Conservation (phyloP, 495 filamentous ascomycete species). For the Podospora didyma region DNA sequence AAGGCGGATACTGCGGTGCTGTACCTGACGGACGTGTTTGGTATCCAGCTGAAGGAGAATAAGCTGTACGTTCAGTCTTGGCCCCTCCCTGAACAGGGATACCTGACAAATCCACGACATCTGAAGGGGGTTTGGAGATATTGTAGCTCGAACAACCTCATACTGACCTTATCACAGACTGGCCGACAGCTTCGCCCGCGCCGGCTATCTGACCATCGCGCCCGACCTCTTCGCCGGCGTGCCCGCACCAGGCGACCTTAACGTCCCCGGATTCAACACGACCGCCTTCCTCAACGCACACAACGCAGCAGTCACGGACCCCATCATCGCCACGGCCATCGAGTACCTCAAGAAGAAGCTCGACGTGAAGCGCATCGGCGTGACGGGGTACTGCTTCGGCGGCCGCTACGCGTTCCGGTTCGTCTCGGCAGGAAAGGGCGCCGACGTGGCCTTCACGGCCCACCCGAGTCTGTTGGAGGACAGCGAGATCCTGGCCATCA, state of each 20-base stretch:
- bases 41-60: conserved; percentile 56
- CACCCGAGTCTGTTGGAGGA: conserved; percentile 65
- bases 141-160: too few relatives aligned
- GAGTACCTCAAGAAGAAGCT: conserved; percentile 53
- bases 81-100: too few relatives aligned
- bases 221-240: conserved; percentile 73
- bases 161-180: too few relatives aligned
- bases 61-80: conserved; percentile 57
- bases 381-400: conserved; percentile 63
- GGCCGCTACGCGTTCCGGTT: conserved; percentile 42
- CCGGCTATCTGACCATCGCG: conserved; percentile 69
- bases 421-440: conserved; percentile 37
- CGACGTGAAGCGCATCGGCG: conserved; percentile 59
- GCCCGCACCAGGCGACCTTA: conserved; percentile 41
- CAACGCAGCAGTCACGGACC: conserved; percentile 52
- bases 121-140: too few relatives aligned
- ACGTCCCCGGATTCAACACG: conserved; percentile 52
- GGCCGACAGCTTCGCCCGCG: conserved; percentile 70
- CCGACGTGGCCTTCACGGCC: conserved; percentile 62
- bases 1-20: conserved; percentile 43
- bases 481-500: conserved; percentile 60
- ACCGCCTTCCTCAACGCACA: conserved; percentile 53
- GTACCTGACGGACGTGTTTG: conserved; percentile 59
- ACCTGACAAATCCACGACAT: too few relatives aligned
- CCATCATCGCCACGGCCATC: conserved; percentile 57